Conservation (phyloP, 305 asterid genomes). For the Fraxinus greggii region DNA sequence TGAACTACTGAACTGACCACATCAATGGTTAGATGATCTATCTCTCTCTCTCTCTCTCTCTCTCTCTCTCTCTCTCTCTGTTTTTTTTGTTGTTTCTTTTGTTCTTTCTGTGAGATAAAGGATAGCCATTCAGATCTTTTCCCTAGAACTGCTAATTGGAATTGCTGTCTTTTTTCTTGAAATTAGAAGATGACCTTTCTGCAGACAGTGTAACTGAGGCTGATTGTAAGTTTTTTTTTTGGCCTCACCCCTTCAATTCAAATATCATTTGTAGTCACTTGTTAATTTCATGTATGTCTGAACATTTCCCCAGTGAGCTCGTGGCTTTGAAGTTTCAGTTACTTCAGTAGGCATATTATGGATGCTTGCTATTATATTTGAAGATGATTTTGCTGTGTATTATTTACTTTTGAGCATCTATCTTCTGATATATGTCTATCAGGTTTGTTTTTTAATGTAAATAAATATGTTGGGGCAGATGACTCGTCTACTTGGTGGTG, state of each 20-base stretch:
- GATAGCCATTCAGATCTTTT: background rate
- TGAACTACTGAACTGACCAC: background rate
- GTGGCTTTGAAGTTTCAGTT: background rate
- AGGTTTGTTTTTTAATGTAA: background rate
- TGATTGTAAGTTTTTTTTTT: background rate
- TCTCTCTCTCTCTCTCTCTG: too few species aligned
- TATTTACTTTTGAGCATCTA: background rate
- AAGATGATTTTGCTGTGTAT: background rate
- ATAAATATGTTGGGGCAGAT: constrained; percentile 48
- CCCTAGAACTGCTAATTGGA: background rate
- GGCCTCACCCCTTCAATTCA: background rate
- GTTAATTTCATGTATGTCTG: background rate
- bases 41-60: background rate
- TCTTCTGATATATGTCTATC: constrained; percentile 1
- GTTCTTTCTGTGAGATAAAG: background rate
- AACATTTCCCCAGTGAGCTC: background rate
- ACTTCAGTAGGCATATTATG: background rate
- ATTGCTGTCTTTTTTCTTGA: background rate
- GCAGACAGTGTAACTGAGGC: constrained; percentile 5
- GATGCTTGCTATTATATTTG: background rate
- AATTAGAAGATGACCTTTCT: background rate
- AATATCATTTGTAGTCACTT: background rate
- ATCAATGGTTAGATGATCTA: background rate
- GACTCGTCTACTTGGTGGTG: constrained; percentile 71
- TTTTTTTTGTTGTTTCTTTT: background rate